Conservation (phyloP, 495 filamentous ascomycete species). For the Podospora conica region DNA sequence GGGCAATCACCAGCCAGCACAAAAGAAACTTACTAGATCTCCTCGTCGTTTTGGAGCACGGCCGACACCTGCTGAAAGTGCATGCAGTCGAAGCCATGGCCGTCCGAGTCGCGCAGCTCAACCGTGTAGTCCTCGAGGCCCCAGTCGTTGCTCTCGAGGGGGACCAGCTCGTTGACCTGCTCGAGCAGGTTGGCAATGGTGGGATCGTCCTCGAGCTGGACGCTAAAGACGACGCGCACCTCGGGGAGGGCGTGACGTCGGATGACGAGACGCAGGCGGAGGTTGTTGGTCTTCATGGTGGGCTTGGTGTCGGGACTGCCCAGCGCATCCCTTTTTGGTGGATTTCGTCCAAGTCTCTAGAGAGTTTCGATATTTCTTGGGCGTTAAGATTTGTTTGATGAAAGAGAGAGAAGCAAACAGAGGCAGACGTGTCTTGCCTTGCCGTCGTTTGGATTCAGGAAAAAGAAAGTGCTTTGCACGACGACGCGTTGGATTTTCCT, state of each 20-base stretch:
- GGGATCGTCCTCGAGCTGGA: conserved; percentile 47
- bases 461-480: not conserved
- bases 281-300: conserved; percentile 32
- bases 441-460: not conserved
- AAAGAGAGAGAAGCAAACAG: not conserved
- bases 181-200: conserved; percentile 80
- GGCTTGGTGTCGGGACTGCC: conserved; percentile 3
- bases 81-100: conserved; percentile 73
- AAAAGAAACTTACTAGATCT: conserved; percentile 58
- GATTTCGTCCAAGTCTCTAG: not conserved
- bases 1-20: not conserved
- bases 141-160: conserved; percentile 77
- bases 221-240: conserved; percentile 67
- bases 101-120: conserved; percentile 52
- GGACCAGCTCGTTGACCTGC: conserved; percentile 74
- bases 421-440: not conserved
- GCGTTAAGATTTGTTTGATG: not conserved
- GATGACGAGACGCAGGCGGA: conserved; percentile 79
- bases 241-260: conserved; percentile 75
- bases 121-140: conserved; percentile 92
- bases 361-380: not conserved
- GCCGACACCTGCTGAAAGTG: conserved; percentile 72
- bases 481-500: not conserved
- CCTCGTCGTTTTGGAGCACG: conserved; percentile 75
- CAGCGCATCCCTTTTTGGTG: not conserved